phyloP scores from a whole-genome alignment of 306 rosid species.

The Mimosa bimucronata region DNA sequence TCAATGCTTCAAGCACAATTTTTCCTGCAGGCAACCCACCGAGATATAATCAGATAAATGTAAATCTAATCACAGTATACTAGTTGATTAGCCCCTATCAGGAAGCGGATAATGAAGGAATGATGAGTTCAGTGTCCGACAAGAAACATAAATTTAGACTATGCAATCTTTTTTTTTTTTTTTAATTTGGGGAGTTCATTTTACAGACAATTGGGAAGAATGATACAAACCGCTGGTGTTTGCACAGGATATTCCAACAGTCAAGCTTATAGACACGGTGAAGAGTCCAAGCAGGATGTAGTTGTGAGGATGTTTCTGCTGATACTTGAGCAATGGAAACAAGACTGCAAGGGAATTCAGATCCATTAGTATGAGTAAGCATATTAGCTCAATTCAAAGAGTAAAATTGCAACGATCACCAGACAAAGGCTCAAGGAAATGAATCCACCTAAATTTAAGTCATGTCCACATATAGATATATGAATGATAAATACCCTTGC shows the following conservation, averaged over 20 bases:
- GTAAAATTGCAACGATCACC: not conserved
- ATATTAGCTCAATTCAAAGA: not conserved
- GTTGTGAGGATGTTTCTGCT: conserved; percentile 87
- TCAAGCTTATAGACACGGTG: conserved; percentile 74
- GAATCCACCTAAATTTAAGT: not conserved
- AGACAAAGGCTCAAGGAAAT: not conserved
- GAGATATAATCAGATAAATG: not conserved
- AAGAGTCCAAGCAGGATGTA: conserved; percentile 86
- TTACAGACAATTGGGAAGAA: not conserved
- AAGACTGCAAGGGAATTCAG: conserved; percentile 56
- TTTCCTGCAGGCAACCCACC: conserved; percentile 60
- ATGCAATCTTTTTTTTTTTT: not conserved
- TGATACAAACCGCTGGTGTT: conserved; percentile 70
- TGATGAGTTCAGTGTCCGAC: not conserved
- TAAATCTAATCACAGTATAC: not conserved
- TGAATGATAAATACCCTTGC: not conserved
- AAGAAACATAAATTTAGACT: not conserved
- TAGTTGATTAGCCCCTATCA: not conserved
- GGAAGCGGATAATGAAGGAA: not conserved
- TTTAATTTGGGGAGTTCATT: not conserved
- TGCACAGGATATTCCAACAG: conserved; percentile 84
- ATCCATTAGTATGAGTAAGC: not conserved
- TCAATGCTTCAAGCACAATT: conserved; percentile 91
- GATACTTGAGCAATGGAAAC: conserved; percentile 81
- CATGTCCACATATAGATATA: not conserved